Conservation (phyloP, 345 rosid genomes). For the Ceriops decandra region DNA sequence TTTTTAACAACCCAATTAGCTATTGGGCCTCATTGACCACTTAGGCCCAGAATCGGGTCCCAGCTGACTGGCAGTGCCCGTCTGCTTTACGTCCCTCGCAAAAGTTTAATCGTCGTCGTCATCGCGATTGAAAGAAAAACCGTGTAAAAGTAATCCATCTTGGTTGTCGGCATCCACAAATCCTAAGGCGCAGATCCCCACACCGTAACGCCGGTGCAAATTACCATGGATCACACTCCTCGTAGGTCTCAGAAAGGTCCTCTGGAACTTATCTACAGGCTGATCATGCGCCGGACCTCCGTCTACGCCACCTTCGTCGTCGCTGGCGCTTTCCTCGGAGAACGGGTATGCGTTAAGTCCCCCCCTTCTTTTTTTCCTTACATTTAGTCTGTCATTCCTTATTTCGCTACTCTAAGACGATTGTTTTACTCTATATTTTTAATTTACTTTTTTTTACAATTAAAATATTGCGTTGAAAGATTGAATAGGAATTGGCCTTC, state of each 20-base stretch:
- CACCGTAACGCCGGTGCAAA: neutral
- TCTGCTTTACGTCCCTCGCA: too few relatives aligned
- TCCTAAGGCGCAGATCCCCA: slow-evolving; percentile 7
- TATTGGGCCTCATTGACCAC: too few relatives aligned
- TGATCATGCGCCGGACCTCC: slow-evolving; percentile 93
- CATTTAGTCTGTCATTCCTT: neutral
- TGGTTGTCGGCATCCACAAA: neutral
- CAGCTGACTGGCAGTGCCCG: too few relatives aligned
- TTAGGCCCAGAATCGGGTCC: too few relatives aligned
- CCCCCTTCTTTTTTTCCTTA: neutral
- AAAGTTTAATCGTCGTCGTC: neutral
- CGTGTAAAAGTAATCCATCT: neutral
- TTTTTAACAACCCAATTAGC: too few relatives aligned
- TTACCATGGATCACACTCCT: slow-evolving; percentile 57
- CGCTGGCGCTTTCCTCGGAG: slow-evolving; percentile 89
- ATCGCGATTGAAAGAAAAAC: neutral
- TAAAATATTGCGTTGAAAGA: too few relatives aligned
- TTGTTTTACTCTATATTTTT: too few relatives aligned
- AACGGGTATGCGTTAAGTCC: slow-evolving; percentile 45
- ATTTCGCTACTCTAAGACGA: neutral
- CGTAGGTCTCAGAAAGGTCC: slow-evolving; percentile 58
- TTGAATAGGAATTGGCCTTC: too few relatives aligned
- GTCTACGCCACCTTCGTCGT: slow-evolving; percentile 90
- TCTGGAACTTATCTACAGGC: slow-evolving; percentile 66
- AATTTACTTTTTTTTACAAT: too few relatives aligned